These are phyloP conservation scores for Aquilaria malaccensis DNA, from an alignment of 345 rosid genomes.

Conservation along the genomic window DNA sequence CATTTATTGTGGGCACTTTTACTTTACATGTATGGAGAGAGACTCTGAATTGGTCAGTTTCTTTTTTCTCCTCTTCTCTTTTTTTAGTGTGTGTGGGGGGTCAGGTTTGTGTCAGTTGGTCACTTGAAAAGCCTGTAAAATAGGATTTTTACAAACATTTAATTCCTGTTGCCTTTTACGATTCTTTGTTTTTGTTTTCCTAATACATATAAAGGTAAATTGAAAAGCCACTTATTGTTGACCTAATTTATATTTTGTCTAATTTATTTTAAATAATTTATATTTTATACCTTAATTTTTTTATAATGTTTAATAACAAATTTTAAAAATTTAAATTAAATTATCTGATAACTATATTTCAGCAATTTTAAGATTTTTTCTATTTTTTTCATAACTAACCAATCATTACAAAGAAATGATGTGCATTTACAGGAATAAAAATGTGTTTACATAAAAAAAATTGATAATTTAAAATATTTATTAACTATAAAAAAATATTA, in stretches of 20 bases:
- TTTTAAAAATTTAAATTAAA: background rate
- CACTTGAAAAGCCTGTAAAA: constrained; percentile 61
- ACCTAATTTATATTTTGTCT: background rate
- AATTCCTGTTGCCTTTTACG: background rate
- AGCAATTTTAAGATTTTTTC: too few species aligned
- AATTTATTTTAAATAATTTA: background rate
- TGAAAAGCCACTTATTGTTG: background rate
- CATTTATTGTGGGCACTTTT: constrained; percentile 1
- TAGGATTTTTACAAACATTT: constrained; percentile 16
- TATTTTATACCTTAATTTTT: background rate
- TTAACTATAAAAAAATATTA: too few species aligned
- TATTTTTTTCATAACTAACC: too few species aligned
- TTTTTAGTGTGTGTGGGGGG: constrained; percentile 8
- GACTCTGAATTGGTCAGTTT: constrained; percentile 43
- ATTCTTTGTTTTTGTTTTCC: background rate
- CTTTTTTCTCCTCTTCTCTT: constrained; percentile 1
- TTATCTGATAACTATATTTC: too few species aligned
- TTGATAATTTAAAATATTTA: too few species aligned
- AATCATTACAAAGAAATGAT: too few species aligned
- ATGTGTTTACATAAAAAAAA: too few species aligned
- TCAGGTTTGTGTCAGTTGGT: constrained; percentile 33
- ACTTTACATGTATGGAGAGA: constrained; percentile 3
- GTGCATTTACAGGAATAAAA: too few species aligned
- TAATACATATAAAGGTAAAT: constrained; percentile 1
- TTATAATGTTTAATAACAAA: background rate